These are phyloP conservation scores for Nymphaea colorata DNA, from an alignment of 164 flowering plant species.

Conservation along the genomic window DNA sequence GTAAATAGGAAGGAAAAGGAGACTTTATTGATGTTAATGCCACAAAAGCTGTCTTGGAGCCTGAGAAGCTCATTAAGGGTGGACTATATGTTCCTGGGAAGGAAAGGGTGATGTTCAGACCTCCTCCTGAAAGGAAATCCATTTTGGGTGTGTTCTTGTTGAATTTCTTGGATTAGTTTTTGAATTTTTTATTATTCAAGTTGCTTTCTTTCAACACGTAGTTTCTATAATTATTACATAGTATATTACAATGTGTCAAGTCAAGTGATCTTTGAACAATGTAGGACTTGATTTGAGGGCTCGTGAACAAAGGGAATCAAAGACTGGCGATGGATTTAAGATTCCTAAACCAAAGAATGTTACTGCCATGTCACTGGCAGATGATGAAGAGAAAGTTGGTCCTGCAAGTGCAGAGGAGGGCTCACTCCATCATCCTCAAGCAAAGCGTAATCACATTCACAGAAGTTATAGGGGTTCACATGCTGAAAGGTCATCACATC, in stretches of 20 bases:
- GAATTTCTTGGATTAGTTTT: no score
- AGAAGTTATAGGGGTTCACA: conserved; percentile 56
- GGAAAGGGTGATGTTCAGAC: conserved; percentile 42
- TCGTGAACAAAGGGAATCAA: conserved; percentile 44
- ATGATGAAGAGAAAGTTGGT: conserved; percentile 45
- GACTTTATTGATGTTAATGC: conserved; percentile 29
- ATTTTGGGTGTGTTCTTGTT: conserved; percentile 34
- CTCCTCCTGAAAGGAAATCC: conserved; percentile 51
- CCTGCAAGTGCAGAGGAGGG: conserved; percentile 33
- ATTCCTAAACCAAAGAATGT: conserved; percentile 46
- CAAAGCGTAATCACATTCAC: conserved; percentile 13
- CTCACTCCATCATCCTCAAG: conserved; percentile 7
- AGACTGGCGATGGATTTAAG: conserved; percentile 45
- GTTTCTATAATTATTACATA: no score
- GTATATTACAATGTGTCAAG: not conserved
- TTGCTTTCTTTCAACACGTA: no score
- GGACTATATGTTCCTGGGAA: conserved; percentile 61
- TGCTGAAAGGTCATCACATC: conserved; percentile 17
- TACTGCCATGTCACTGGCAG: conserved; percentile 39
- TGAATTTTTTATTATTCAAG: no score
- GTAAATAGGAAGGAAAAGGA: conserved; percentile 12
- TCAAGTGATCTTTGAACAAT: not conserved
- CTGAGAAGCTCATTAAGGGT: conserved; percentile 34
- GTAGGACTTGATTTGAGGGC: conserved; percentile 70
- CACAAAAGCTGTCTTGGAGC: conserved; percentile 33